Base-by-base conservation (phyloP, 768 basidiomycete species). In the Neoboletus brunneissimus region DNA sequence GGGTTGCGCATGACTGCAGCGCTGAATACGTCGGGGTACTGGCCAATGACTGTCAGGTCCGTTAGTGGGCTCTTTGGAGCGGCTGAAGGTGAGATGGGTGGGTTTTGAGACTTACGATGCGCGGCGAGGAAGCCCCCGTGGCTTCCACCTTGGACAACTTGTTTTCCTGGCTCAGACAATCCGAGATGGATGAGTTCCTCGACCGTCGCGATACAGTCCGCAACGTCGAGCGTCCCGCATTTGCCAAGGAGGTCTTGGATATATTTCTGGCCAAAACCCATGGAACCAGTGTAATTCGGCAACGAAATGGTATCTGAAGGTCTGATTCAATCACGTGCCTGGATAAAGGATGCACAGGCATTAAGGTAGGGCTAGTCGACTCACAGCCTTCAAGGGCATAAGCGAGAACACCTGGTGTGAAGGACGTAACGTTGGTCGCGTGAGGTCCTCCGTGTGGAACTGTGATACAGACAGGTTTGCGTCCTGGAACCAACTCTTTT, bases 1-100 rank as follows among this genome's bases (percentile, higher is more conserved):
- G 88, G 87, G 63, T 90, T 91, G 41, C 85, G 80, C 46, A 88
- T 64, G 25, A 81, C 79, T 0, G 83, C 83, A 0, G 85, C 87
- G 12, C 77, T 79, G 66, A 86, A 89, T 37, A 81, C 67, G 18
- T 79, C 76, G 0, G 88, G 87, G 61, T 77, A 79, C 56, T 82
- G 81, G 1, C 84, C 84, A 18, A 87, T 81, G 12, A 90, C 86
- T 88, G 40, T 1, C 35, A 7, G 18, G 31, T 29, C 18, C 15
- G 10, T 34, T 6, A 1, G 22, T 10, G 40, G 38, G 22, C 4
- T 13, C 29, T 22, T 32, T 18, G 11, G 43, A 25, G n/a, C 15
- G 16, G 9, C 13, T 20, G 23, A 40, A 38, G 23, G 27, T 1
- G 44, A 23, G 29, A 31, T n/a, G 16, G 27, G 8, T 4, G 37